Base-by-base conservation (phyloP, 2,329 filamentous ascomycete species). In the Penicillium janthinellum region DNA sequence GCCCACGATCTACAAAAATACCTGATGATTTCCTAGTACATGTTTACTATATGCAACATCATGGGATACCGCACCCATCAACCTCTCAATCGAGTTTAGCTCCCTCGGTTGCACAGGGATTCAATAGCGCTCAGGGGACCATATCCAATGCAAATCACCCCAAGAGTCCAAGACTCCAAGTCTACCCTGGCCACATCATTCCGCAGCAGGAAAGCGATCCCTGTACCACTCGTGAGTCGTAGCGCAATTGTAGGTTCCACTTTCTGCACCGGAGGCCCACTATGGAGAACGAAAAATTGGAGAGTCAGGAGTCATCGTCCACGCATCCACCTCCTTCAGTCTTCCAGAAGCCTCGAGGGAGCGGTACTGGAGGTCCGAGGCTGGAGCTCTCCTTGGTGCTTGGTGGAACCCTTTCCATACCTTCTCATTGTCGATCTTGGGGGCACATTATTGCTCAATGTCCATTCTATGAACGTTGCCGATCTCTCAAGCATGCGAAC, bases 181-280 rank as follows among this genome's bases (percentile, higher is more conserved):
- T 47, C 44, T 25, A 47, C 44, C 47, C 17, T 49, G 56, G 39
- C 48, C 57, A 56, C 54, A 39, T 49, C 49, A 54, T 62, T 50
- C 48, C 62, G 58, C 62, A 54, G 58, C 59, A 56, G 50, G 52
- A 35, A 56, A 63, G 53, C 54, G 54, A 62, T 63, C 60, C 60
- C 28, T 50, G 59, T 57, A 58, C 53, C 63, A 63, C 44, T 47
- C 44, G 44, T 59, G 55, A 63, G 22, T 47, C 44, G 44, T 59
- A 57, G 64, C 52, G 54, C 50, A 63, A 58, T 66, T 65, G 55
- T 45, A 66, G 59, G n/a, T 47, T 42, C 66, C 66, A 67, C 66
- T 62, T 59, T 53, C 58, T 67, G 61, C 66, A 67, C 61, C 56
- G 59, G 53, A 59, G 60, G 58, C 59, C 59, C 44, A 47, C 44